These are phyloP conservation scores for Fusarium nygamai DNA, from an alignment of 2,329 filamentous ascomycete genomes.

Conservation along the genomic window DNA sequence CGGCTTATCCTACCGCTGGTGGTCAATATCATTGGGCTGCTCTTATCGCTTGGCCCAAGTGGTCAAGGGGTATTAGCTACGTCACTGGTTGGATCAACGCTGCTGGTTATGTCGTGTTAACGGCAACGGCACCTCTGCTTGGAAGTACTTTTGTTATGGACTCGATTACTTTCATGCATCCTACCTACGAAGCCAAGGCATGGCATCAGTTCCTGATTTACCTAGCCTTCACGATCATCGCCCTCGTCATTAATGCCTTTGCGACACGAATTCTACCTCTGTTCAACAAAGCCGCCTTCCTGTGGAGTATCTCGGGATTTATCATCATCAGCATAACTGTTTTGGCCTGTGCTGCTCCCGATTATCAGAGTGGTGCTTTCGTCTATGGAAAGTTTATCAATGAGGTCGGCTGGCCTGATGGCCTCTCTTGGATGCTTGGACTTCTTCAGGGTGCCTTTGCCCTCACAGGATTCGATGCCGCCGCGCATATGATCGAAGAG, in stretches of 20 bases:
- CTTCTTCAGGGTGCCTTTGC: constrained; percentile 63
- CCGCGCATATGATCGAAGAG: constrained; percentile 60
- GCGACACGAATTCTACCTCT: constrained; percentile 65
- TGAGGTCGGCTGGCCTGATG: constrained; percentile 74
- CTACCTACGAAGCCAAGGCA: constrained; percentile 63
- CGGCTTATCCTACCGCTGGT: constrained; percentile 68
- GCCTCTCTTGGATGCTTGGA: constrained; percentile 67
- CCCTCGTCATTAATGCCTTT: constrained; percentile 73
- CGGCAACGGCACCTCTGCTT: constrained; percentile 73
- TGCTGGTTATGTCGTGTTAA: constrained; percentile 76
- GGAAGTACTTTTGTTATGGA: constrained; percentile 74
- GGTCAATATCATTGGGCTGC: constrained; percentile 80
- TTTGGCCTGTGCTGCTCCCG: constrained; percentile 71
- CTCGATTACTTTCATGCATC: constrained; percentile 69
- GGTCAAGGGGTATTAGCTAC: constrained; percentile 72
- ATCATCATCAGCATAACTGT: constrained; percentile 75
- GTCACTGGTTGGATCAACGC: constrained; percentile 79
- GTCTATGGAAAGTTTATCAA: constrained; percentile 77
- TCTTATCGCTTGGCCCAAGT: constrained; percentile 67
- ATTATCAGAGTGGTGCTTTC: constrained; percentile 71
- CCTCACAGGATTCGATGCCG: constrained; percentile 60
- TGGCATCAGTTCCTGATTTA: constrained; percentile 83
- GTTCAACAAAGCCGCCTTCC: constrained; percentile 75
- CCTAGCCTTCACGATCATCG: constrained; percentile 68
- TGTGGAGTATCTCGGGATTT: constrained; percentile 77